Percentiles rank a stretch among this genome's conserved stretches.
phyloP scores from a whole-genome alignment of 352 stramenopile genomes.

The Halophytophthora polymorphica region DNA sequence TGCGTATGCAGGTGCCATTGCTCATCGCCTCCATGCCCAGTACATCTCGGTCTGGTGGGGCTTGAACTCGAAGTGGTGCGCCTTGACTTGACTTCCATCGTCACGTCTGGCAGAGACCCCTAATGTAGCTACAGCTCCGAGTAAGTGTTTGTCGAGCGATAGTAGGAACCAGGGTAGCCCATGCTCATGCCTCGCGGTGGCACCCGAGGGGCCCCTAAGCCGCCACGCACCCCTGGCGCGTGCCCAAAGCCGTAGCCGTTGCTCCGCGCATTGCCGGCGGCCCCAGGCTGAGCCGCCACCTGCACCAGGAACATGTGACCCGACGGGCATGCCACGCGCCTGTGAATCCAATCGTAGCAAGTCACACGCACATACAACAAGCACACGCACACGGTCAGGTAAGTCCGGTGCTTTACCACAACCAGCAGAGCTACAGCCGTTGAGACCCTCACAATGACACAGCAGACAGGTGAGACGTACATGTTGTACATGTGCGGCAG shows the following conservation, averaged over 20 bases:
- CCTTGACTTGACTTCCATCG: no score
- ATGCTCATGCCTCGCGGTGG: constrained; percentile 38
- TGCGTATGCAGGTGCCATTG: no score
- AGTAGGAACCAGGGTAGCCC: constrained; percentile 53
- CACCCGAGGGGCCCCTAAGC: constrained; percentile 15
- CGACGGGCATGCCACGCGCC: constrained; percentile 76
- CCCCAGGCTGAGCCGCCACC: constrained; percentile 46
- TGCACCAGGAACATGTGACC: constrained; percentile 88
- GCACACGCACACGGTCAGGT: not conserved
- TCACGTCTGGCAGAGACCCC: constrained; percentile 3
- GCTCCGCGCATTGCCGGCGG: constrained; percentile 9
- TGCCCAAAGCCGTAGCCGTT: constrained; percentile 24
- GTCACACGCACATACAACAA: constrained; percentile 14
- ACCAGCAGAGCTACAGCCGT: not conserved
- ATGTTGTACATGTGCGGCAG: constrained; percentile 90
- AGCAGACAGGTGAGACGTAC: constrained; percentile 30
- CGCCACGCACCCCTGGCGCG: constrained; percentile 18
- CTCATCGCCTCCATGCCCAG: no score
- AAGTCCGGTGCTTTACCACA: constrained; percentile 4
- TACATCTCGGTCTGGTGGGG: no score
- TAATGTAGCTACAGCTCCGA: constrained; percentile 48
- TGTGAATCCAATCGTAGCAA: constrained; percentile 11
- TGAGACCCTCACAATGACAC: no score
- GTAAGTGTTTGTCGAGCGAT: constrained; percentile 48
- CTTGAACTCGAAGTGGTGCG: no score